Base-by-base conservation (phyloP, 2,329 filamentous ascomycete genomes). In the Pseudopithomyces maydicus region DNA sequence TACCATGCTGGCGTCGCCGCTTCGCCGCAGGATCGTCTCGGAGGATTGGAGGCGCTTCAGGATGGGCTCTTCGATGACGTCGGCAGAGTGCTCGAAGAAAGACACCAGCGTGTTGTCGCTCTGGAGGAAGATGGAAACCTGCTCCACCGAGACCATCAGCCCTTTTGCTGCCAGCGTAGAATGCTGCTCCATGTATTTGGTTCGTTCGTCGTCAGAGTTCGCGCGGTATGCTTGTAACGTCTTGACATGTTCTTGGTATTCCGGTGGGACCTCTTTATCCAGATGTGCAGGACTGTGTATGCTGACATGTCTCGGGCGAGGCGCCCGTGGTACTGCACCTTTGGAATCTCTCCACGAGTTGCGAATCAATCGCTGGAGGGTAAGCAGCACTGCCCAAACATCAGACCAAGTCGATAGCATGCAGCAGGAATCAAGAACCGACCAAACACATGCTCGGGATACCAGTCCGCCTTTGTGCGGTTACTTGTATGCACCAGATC, bases 391-490 rank as follows among this genome's bases (percentile, higher is more conserved):
- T 74, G 51, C 17, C 20, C 14, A 29, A 7, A 26, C 17, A 42
- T 32, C n/a, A 8, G 15, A 6, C 2, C 36, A 38, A 2, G 22
- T 42, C 3, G 2, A 6, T 3, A 2, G 10, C 6, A 1, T 2
- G 3, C 19, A 14, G 29, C 26, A 45, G 32, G 8, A 8, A 29
- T 52, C 45, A 29, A 26, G 35, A 15, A 71, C 73, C 64, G 68
- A 77, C 74, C 81, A 68, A 88, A 93, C n/a, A 89, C 89, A 69
- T 88, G 85, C 62, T 88, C 85, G 2, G 82, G 82, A 67, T 86
- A 92, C 92, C 92, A 98, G 73, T 98, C 94, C 2, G 88, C 91
- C 74, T 98, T 98, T 1, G 93, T 96, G 29, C 92, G 84, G 65
- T 93, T 94, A 26, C 86, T 83, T 1, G 89, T 89, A 67, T 96